phyloP scores from a whole-genome alignment of 805 yeast species.

The Osmozyma mogii region DNA sequence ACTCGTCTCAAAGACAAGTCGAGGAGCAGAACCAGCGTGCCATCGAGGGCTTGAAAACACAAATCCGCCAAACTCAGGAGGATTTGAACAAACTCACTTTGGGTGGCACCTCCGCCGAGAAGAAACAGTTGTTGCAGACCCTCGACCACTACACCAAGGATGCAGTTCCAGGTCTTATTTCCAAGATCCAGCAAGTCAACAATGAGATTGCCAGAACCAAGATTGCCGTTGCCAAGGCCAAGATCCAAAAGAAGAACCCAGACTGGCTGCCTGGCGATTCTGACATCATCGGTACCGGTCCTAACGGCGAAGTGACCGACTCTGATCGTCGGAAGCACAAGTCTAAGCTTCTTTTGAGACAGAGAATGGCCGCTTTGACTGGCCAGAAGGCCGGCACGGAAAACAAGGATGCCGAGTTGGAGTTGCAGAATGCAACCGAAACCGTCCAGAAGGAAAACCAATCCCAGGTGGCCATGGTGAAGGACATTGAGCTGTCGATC shows the following conservation, averaged over 20 bases:
- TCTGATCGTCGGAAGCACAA: conserved; percentile 73
- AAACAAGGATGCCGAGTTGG: conserved; percentile 47
- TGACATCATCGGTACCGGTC: conserved; percentile 69
- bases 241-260: conserved; percentile 57
- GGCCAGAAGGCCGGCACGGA: conserved; percentile 49
- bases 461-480: conserved; percentile 50
- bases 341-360: conserved; percentile 68
- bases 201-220: conserved; percentile 60
- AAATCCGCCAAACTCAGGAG: conserved; percentile 44
- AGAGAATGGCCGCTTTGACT: conserved; percentile 89
- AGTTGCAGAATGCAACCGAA: conserved; percentile 44
- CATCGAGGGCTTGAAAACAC: conserved; percentile 56
- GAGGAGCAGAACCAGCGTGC: conserved; percentile 40
- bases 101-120: conserved; percentile 36
- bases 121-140: conserved; percentile 44
- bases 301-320: conserved; percentile 80
- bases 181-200: conserved; percentile 56
- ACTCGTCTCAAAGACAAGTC: conserved; percentile 26
- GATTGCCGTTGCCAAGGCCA: conserved; percentile 51
- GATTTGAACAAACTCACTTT: conserved; percentile 20
- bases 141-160: conserved; percentile 56
- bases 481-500: conserved; percentile 68
- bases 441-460: conserved; percentile 46
- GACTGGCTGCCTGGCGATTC: conserved; percentile 39
- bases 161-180: conserved; percentile 63